Conservation (phyloP, 1,284 basidiomycete species). For the Xerocomus amazonicus region DNA sequence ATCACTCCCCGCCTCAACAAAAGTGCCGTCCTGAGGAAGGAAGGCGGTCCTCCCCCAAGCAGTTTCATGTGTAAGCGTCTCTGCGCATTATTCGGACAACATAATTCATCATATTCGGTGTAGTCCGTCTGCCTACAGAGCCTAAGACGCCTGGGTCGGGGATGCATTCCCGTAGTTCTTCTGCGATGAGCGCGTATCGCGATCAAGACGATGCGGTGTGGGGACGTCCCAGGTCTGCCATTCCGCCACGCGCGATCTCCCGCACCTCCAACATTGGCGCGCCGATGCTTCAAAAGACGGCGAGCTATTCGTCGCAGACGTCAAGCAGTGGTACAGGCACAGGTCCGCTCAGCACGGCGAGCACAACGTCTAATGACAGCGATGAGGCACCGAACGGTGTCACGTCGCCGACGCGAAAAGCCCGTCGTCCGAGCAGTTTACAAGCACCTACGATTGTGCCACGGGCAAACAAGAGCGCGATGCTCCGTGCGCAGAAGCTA, state of each 20-base stretch:
- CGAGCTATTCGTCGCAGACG: constrained; percentile 26
- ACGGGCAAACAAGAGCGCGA: constrained; percentile 68
- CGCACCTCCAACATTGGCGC: constrained; percentile 19
- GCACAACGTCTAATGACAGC: constrained; percentile 18
- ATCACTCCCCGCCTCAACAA: constrained; percentile 66
- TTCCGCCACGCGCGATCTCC: constrained; percentile 27
- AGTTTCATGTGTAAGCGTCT: constrained; percentile 59
- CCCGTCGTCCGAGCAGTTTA: constrained; percentile 52
- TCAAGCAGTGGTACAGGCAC: constrained; percentile 30
- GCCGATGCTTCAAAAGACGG: constrained; percentile 11
- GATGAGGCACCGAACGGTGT: constrained; percentile 18
- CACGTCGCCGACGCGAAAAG: constrained; percentile 18
- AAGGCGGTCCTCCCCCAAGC: constrained; percentile 48
- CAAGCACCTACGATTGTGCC: constrained; percentile 59
- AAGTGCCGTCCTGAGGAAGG: constrained; percentile 60
- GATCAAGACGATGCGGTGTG: constrained; percentile 17
- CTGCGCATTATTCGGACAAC: no score
- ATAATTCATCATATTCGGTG: no score
- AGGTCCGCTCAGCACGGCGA: constrained; percentile 28
- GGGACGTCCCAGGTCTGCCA: constrained; percentile 21
- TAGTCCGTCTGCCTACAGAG: constrained; percentile 42
- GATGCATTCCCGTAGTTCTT: constrained; percentile 40
- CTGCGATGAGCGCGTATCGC: constrained; percentile 31
- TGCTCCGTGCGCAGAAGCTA: constrained; percentile 63
- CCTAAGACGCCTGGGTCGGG: constrained; percentile 40